Base-by-base conservation (phyloP, 345 rosid species). In the Lepidium didymum region DNA sequence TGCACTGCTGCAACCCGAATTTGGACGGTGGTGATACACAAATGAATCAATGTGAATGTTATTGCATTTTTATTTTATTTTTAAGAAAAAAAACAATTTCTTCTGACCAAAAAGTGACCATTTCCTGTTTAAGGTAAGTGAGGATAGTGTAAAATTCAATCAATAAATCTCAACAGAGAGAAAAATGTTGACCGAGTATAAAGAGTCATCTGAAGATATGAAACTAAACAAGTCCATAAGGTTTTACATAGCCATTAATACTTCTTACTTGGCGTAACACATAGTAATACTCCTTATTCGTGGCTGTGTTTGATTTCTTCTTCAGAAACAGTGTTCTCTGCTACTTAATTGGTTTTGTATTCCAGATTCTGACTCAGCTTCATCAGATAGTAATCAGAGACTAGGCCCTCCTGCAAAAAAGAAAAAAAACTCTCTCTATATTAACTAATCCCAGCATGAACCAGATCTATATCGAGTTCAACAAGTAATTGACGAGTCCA, bases 321-420 rank as follows among this genome's bases (percentile, higher is more conserved):
- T 5, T 27, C 10, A 4, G 21, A 6, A 42, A 6, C 61, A 10
- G 8, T 33, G 36, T 27, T 43, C 8, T 9, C 47, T n/a, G 18
- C 18, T 21, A 11, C 31, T 27, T 15, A 68, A 25, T 19, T 34
- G 23, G n/a, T 64, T 45, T n/a, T 6, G 31, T 3, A 21, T 10
- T 34, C 16, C 18, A 82, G 19, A 34, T 47, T 81, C 54, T 29
- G 8, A 13, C 59, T 1, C 59, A 82, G 61, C 64, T 50, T 43
- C 29, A 1, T 54, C 11, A 49, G 25, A 14, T 15, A 6, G 7
- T 18, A 2, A 7, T 15, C 25, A 46, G 65, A n/a, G 3, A 3
- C 15, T 8, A 70, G 40, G 12, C 77, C 74, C 56, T 56, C 66
- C 85, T 82, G 67, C 13, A 11, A 29, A 41, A 2, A 40, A 14